Base-by-base conservation (phyloP, 2,329 filamentous ascomycete genomes). In the Cladorrhinum sp. region DNA sequence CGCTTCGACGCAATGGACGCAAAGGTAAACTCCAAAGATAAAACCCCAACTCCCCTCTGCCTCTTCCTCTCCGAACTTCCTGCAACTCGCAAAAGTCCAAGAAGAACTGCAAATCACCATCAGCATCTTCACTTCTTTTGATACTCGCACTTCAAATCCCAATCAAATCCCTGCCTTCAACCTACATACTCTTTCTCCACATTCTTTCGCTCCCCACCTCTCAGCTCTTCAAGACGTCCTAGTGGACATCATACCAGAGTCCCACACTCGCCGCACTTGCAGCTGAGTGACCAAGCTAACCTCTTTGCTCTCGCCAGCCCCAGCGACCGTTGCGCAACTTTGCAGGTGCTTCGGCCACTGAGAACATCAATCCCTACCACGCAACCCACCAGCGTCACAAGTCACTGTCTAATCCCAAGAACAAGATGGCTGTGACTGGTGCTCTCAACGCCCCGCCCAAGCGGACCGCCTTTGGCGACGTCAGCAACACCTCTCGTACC, bases 341-440 rank as follows among this genome's bases (percentile, higher is more conserved):
- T n/a, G 59, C 72, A 83, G 84, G 73, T 81, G 81, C 48, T 18
- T 51, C 57, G 71, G 79, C 78, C 56, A 89, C 92, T 77, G 91
- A 96, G 76, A 95, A 95, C 74, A 76, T 80, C 61, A 74, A 79
- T 54, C 77, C 80, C 57, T 73, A 78, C 57, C 83, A 83, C 72
- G 78, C 83, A 57, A 78, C 92, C 63, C 91, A 96, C 68, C 87
- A 92, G 69, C 88, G 89, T 64, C 88, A 92, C 77, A 96, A 96
- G 76, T 96, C 92, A 8, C 87, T 86, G 74, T 74, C 88, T 76
- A 75, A 83, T 81, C 66, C 90, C 77, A 68, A 78, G 71, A 79
- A 79, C 84, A 45, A 20, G 3, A 62, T 64, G 62, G 49, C 56
- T 24, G 72, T 81, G 62, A 78, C 81, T 63, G 81, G 79, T 54